Evolutionary conservation across 345 rosid species (phyloP).

Genomic region (Lepidium didymum): DNA sequence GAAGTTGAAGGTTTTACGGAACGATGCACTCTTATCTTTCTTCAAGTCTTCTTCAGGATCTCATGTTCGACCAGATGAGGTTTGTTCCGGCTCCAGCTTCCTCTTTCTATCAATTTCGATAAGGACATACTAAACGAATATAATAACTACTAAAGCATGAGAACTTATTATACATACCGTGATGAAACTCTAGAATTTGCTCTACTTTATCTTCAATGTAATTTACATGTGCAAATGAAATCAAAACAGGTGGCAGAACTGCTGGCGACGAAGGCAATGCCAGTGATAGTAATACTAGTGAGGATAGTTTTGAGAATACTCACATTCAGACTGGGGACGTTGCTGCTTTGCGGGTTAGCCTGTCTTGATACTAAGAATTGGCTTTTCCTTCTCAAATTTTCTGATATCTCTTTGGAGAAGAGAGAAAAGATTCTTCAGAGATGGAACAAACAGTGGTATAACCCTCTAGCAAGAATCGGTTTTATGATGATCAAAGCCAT

Average conservation of each 20-base stretch:
- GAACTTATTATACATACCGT: neutral
- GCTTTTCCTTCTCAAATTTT: slow-evolving; percentile 64
- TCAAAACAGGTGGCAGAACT: slow-evolving; percentile 67
- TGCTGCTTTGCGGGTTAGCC: slow-evolving; percentile 57
- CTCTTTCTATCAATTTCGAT: too few relatives aligned
- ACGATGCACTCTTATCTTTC: slow-evolving; percentile 37
- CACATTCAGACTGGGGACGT: slow-evolving; percentile 58
- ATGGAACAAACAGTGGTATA: slow-evolving; percentile 42
- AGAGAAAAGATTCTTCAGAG: slow-evolving; percentile 47
- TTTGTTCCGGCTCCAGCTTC: neutral
- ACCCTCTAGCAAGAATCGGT: slow-evolving; percentile 43
- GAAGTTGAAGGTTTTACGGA: slow-evolving; percentile 25
- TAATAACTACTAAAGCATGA: too few relatives aligned
- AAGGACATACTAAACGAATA: too few relatives aligned
- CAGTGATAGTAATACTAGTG: slow-evolving; percentile 33
- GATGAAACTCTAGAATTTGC: neutral
- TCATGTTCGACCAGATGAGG: slow-evolving; percentile 61
- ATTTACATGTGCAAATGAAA: too few relatives aligned
- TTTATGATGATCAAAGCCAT: slow-evolving; percentile 50
- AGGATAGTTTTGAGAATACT: slow-evolving; percentile 40
- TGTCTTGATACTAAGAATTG: slow-evolving; percentile 41
- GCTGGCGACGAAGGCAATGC: slow-evolving; percentile 38
- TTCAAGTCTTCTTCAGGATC: slow-evolving; percentile 56
- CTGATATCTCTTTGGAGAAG: slow-evolving; percentile 50
- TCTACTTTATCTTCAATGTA: neutral